These are phyloP conservation scores for Penicillium flavigenum DNA, from an alignment of 495 filamentous ascomycete genomes.

Conservation along the genomic window DNA sequence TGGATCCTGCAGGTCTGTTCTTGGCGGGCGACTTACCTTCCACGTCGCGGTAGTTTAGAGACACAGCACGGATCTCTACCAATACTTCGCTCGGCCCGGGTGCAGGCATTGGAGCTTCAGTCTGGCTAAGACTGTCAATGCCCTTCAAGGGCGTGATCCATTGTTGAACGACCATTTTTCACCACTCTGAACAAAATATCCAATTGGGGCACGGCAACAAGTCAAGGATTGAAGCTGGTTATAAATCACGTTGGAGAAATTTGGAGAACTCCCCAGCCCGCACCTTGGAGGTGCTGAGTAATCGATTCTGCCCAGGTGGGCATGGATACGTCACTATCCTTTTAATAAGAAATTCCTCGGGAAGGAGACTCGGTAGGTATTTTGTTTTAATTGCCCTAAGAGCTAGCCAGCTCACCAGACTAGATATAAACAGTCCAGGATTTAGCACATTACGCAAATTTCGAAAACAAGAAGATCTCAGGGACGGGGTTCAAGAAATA, in stretches of 20 bases:
- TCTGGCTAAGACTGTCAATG: slow-evolving; percentile 46
- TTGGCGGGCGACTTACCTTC: slow-evolving; percentile 44
- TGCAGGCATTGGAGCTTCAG: slow-evolving; percentile 40
- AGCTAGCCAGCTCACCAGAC: too few relatives aligned
- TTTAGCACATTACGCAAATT: too few relatives aligned
- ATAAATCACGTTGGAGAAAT: slow-evolving; percentile 11
- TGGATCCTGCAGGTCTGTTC: neutral
- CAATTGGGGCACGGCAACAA: neutral
- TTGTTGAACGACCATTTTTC: slow-evolving; percentile 33
- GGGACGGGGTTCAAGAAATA: too few relatives aligned
- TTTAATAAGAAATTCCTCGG: too few relatives aligned
- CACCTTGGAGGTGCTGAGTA: neutral
- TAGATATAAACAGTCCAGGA: too few relatives aligned
- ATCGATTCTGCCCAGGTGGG: neutral
- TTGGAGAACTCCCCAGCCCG: slow-evolving; percentile 8
- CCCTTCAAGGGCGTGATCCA: slow-evolving; percentile 52
- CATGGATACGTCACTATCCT: too few relatives aligned
- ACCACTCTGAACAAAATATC: neutral
- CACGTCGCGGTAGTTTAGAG: slow-evolving; percentile 60
- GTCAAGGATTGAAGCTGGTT: neutral
- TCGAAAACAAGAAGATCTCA: too few relatives aligned
- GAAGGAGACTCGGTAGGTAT: too few relatives aligned
- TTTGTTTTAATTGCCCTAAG: too few relatives aligned
- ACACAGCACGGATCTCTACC: slow-evolving; percentile 54
- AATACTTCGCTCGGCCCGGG: slow-evolving; percentile 53